Evolutionary conservation across 2,329 filamentous ascomycete species (phyloP).

Genomic region (Fusarium paranaense): DNA sequence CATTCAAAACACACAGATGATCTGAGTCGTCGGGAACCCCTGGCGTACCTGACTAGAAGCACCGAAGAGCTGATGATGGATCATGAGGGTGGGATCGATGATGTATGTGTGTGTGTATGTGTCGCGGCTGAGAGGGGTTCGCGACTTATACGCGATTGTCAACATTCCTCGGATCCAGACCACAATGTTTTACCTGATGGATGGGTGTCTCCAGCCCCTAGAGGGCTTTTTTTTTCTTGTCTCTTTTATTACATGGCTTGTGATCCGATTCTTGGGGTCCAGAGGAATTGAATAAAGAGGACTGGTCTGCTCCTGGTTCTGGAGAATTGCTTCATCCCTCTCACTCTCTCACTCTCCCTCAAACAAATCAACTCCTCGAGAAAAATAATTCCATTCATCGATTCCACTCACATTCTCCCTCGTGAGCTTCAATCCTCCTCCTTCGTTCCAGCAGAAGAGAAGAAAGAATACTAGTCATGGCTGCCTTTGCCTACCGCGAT

Average conservation of each 20-base stretch:
- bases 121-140: slow-evolving; percentile 26
- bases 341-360: slow-evolving; percentile 17
- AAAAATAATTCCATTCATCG: slow-evolving; percentile 1
- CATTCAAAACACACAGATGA: slow-evolving; percentile 6
- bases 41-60: slow-evolving; percentile 28
- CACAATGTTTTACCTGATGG: slow-evolving; percentile 32
- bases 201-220: slow-evolving; percentile 32
- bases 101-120: neutral
- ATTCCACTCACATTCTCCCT: neutral
- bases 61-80: neutral
- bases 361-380: slow-evolving; percentile 4
- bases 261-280: neutral
- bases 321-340: slow-evolving; percentile 24
- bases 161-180: slow-evolving; percentile 34
- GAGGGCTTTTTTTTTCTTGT: neutral
- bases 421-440: neutral
- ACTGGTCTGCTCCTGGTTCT: slow-evolving; percentile 27
- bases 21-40: slow-evolving; percentile 27
- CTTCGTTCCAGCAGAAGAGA: neutral
- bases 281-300: slow-evolving; percentile 41
- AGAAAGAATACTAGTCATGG: slow-evolving; percentile 19
- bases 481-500: slow-evolving; percentile 24
- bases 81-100: neutral
- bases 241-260: slow-evolving; percentile 31
- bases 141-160: slow-evolving; percentile 34